Base-by-base conservation (phyloP, 1,139 yeast genomes). In the Nakaseomyces uthaithaninus region DNA sequence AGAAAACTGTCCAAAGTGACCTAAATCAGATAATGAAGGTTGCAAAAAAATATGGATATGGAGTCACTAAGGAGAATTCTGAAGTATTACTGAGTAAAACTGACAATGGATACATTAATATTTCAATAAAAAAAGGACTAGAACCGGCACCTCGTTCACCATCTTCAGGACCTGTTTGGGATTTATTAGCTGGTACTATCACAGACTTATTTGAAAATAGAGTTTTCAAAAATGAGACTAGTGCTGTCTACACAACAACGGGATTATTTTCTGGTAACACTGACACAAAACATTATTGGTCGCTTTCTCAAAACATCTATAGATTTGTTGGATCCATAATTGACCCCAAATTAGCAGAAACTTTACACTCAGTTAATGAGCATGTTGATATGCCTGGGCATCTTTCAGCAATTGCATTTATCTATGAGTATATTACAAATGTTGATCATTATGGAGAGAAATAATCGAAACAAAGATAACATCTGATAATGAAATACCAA, bases 271-370 rank as follows among this genome's bases (percentile, higher is more conserved):
- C 84, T 4, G 95, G 84, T 24, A 86, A 85, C 61, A 86, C 95
- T 2, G 95, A 86, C 58, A 85, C 95, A 7, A 73, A 75, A 55
- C 73, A 75, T 57, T 85, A 82, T 64, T 83, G 93, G 89, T 62
- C 68, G 39, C 67, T 86, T 55, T 74, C 87, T n/a, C 67, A 68
- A 41, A 75, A 82, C 57, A 83, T 87, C 45, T 84, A 71, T 67
- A 72, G 95, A 52, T 57, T 59, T 36, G 42, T 49, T 40, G 60
- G 50, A 23, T 46, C 56, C 22, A 47, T 56, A 12, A 38, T 50
- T 2, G 49, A 49, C 38, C 41, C 40, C 11, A 46, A 48, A 14
- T 36, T 47, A 5, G 38, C 54, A 22, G 48, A 47, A 26, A 48
- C 60, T 15, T 52, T 63, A 39, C 89, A 80, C 57, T 75, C 81